phyloP scores from a whole-genome alignment of 1,139 yeast species.

The Kodamaea fungicola region DNA sequence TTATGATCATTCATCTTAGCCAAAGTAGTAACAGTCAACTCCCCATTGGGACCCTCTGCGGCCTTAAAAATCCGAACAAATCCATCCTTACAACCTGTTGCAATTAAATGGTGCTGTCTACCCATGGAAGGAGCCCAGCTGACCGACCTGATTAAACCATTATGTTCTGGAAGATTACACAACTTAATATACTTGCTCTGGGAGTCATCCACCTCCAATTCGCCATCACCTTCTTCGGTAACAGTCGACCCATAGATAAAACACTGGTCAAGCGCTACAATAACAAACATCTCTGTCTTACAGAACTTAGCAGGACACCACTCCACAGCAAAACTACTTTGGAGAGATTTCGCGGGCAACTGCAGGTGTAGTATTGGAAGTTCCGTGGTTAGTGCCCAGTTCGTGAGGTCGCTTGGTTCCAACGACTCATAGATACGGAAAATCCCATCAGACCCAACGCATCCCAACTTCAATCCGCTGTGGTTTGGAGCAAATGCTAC shows the following conservation, averaged over 20 bases:
- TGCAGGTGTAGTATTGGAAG: conserved; percentile 59
- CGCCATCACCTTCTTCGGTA: neutral
- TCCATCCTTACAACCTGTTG: conserved; percentile 96
- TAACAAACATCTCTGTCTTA: conserved; percentile 69
- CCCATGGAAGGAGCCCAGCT: conserved; percentile 99
- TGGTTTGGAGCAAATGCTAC: conserved; percentile 88
- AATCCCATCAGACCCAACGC: conserved; percentile 88
- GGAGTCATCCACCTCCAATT: conserved; percentile 1
- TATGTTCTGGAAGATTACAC: conserved; percentile 65
- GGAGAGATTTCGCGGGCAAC: conserved; percentile 74
- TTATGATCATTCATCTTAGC: conserved; percentile 64
- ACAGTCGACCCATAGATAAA: conserved; percentile 58
- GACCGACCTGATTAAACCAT: conserved; percentile 82
- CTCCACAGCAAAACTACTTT: conserved; percentile 79
- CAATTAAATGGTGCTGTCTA: conserved; percentile 78
- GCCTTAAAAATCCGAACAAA: conserved; percentile 81
- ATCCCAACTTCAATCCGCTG: conserved; percentile 76
- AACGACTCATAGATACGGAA: conserved; percentile 83
- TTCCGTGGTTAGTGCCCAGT: conserved; percentile 79
- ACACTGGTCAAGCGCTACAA: conserved; percentile 86
- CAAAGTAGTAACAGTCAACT: conserved; percentile 33
- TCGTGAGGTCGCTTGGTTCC: conserved; percentile 80
- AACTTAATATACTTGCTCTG: conserved; percentile 27
- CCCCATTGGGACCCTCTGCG: conserved; percentile 36
- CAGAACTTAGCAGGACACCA: conserved; percentile 94